phyloP scores from a whole-genome alignment of 495 filamentous ascomycete genomes.

The Penicillium pancosmium region DNA sequence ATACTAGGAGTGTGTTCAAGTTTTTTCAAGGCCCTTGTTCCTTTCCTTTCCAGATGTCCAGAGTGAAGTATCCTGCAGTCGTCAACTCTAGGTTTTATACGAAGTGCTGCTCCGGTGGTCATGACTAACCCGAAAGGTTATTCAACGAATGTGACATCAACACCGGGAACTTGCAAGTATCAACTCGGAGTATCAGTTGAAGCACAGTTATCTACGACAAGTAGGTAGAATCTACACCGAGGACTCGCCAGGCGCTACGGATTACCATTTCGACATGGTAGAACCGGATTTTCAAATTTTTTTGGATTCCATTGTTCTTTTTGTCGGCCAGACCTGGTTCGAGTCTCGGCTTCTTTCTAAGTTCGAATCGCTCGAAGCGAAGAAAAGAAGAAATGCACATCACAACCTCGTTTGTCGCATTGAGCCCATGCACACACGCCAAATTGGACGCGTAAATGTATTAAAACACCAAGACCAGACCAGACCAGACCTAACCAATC shows the following conservation, averaged over 20 bases:
- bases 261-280: constrained; percentile 17
- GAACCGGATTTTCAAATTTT: constrained; percentile 32
- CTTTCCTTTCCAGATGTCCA: too few species aligned
- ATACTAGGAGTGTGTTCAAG: too few species aligned
- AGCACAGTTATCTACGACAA: too few species aligned
- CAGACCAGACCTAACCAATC: constrained; percentile 20
- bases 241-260: constrained; percentile 5
- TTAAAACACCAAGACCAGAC: constrained; percentile 39
- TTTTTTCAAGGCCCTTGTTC: too few species aligned
- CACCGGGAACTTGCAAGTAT: too few species aligned
- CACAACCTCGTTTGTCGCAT: constrained; percentile 41
- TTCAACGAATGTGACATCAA: too few species aligned
- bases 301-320: constrained; percentile 34
- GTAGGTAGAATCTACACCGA: too few species aligned
- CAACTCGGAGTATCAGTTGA: too few species aligned
- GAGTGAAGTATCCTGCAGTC: too few species aligned
- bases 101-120: too few species aligned
- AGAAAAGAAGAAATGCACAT: constrained; percentile 25
- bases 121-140: too few species aligned
- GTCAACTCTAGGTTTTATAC: too few species aligned
- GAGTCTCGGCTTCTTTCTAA: constrained; percentile 21
- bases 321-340: constrained; percentile 26
- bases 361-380: constrained; percentile 12
- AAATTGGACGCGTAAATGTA: constrained; percentile 33
- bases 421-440: constrained; percentile 38